These are phyloP conservation scores for Emmonsiellopsis sp. DNA, from an alignment of 2,329 filamentous ascomycete genomes.

Conservation along the genomic window DNA sequence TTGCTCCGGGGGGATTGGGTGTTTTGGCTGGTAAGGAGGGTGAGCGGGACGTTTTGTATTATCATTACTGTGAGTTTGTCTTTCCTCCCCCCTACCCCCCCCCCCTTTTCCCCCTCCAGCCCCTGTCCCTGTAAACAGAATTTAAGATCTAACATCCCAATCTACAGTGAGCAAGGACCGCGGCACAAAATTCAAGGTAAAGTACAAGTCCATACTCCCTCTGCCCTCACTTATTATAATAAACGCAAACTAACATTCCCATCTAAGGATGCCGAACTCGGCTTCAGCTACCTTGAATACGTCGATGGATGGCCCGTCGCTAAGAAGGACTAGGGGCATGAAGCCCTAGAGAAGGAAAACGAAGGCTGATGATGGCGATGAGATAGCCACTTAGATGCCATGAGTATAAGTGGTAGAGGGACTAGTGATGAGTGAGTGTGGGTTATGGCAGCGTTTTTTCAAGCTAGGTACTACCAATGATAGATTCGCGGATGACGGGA, in stretches of 20 bases:
- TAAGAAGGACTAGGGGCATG: not conserved
- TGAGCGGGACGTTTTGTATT: conserved; percentile 27
- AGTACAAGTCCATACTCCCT: not conserved
- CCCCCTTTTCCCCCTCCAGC: no score
- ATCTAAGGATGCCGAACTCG: conserved; percentile 24
- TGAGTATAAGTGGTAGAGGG: no score
- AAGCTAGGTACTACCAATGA: no score
- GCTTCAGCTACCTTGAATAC: conserved; percentile 29
- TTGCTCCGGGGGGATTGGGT: conserved; percentile 30
- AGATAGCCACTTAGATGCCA: no score
- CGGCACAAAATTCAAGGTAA: conserved; percentile 1
- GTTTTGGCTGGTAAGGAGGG: conserved; percentile 19
- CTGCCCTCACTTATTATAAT: no score
- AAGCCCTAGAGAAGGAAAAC: not conserved
- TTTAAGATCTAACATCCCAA: not conserved
- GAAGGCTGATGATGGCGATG: no score
- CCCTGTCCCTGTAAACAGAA: not conserved
- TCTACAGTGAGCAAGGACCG: not conserved
- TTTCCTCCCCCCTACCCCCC: not conserved
- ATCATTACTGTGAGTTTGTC: conserved; percentile 26
- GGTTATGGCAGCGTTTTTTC: no score
- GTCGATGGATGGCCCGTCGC: conserved; percentile 28
- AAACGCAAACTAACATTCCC: not conserved
- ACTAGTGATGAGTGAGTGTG: no score
- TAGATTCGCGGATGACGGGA: no score